Conservation (phyloP, 331 rosid genomes). For the Spiraea crenata region DNA sequence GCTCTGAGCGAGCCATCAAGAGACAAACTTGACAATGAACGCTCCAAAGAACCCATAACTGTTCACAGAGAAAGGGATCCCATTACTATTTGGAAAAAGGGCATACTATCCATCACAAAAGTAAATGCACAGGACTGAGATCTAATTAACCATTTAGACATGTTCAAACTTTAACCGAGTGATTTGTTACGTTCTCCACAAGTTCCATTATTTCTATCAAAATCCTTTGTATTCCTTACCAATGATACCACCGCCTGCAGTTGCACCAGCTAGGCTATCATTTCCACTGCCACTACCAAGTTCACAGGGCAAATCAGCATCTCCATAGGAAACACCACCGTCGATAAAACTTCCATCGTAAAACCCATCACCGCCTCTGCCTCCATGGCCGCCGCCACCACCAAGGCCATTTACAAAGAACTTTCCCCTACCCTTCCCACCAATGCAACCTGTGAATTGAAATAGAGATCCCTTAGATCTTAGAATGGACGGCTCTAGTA, state of each 20-base stretch:
- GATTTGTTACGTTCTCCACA: not conserved
- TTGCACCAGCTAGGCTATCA: conserved; percentile 58
- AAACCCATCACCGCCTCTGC: conserved; percentile 82
- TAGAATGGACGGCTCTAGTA: not conserved
- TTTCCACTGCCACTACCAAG: conserved; percentile 99
- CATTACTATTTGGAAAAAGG: not conserved
- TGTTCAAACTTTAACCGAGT: not conserved
- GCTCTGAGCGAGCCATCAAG: conserved; percentile 74
- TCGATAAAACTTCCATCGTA: conserved; percentile 50
- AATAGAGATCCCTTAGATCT: not conserved
- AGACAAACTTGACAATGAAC: conserved; percentile 68
- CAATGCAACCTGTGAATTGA: conserved; percentile 64
- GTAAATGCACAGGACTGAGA: not conserved
- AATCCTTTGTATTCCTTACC: conserved; percentile 39
- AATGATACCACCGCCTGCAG: conserved; percentile 91
- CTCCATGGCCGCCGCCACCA: conserved; percentile 98
- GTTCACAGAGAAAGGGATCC: conserved; percentile 11
- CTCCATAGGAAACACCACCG: conserved; percentile 85
- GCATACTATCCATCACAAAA: conserved; percentile 14
- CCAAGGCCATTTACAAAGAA: conserved; percentile 59
- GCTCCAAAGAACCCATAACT: conserved; percentile 95
- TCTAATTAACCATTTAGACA: too few relatives aligned
- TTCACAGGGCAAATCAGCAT: conserved; percentile 84
- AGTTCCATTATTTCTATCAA: not conserved
- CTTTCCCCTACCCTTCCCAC: conserved; percentile 80